phyloP scores from a whole-genome alignment of 2,329 filamentous ascomycete genomes.

The Xylaria digitata region DNA sequence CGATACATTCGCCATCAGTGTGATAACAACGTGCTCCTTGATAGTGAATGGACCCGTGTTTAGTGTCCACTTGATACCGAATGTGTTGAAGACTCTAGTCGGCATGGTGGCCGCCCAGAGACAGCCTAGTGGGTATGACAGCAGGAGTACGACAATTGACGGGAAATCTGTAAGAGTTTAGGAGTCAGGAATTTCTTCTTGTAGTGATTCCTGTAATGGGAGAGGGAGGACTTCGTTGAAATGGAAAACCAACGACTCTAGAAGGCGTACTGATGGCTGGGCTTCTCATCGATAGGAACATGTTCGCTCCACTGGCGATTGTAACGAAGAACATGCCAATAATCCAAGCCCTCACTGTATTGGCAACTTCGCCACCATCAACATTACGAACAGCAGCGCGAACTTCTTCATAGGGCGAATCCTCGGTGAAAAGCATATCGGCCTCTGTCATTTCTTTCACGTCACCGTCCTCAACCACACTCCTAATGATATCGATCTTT shows the following conservation, averaged over 20 bases:
- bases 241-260: not conserved
- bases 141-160: constrained; percentile 54
- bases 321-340: constrained; percentile 59
- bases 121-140: constrained; percentile 58
- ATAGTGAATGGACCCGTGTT: constrained; percentile 59
- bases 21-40: constrained; percentile 59
- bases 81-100: constrained; percentile 54
- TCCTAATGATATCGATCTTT: constrained; percentile 50
- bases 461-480: constrained; percentile 49
- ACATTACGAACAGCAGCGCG: constrained; percentile 58
- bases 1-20: constrained; percentile 58
- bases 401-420: constrained; percentile 55
- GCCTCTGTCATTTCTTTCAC: constrained; percentile 48
- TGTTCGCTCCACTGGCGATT: constrained; percentile 54
- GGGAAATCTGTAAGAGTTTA: constrained; percentile 48
- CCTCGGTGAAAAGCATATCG: constrained; percentile 50
- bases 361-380: constrained; percentile 57
- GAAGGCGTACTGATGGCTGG: constrained; percentile 46
- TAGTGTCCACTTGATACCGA: constrained; percentile 57
- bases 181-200: not conserved
- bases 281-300: constrained; percentile 52
- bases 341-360: constrained; percentile 59
- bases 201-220: not conserved
- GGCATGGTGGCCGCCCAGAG: constrained; percentile 58
- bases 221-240: not conserved